Evolutionary conservation across 2,329 filamentous ascomycete species (phyloP).

Genomic region (Paraphoma sp.): DNA sequence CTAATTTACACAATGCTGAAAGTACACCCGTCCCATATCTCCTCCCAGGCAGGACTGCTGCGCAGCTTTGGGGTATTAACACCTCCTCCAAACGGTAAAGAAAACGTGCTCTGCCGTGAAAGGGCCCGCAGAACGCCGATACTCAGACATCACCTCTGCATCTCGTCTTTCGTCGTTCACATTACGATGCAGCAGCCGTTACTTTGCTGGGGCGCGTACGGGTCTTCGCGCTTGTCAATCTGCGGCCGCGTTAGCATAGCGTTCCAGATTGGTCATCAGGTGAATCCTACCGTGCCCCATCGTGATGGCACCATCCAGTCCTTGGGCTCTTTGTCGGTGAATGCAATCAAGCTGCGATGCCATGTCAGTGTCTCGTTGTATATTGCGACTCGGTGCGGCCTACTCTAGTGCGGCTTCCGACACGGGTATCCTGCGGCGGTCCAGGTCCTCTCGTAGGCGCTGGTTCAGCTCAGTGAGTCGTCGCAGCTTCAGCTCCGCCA

Average conservation of each 20-base stretch:
- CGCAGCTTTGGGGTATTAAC: constrained; percentile 47
- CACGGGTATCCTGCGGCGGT: constrained; percentile 92
- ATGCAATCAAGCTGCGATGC: constrained; percentile 82
- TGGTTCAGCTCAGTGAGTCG: constrained; percentile 97
- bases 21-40: constrained; percentile 43
- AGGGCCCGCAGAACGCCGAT: constrained; percentile 47
- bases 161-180: constrained; percentile 58
- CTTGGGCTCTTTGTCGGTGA: constrained; percentile 91
- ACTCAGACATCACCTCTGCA: constrained; percentile 44
- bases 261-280: neutral
- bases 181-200: constrained; percentile 95
- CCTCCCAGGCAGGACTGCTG: constrained; percentile 32
- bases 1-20: constrained; percentile 51
- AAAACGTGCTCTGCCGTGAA: constrained; percentile 46
- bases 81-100: constrained; percentile 40
- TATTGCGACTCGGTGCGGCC: neutral
- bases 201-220: constrained; percentile 95
- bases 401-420: constrained; percentile 79
- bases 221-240: constrained; percentile 94
- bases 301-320: constrained; percentile 99
- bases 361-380: constrained; percentile 27
- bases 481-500: constrained; percentile 97
- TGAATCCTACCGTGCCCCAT: constrained; percentile 77
- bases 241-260: constrained; percentile 43
- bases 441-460: constrained; percentile 92